Evolutionary conservation across 2,329 filamentous ascomycete species (phyloP).

Genomic region (Coniosporium tulheliwenetii): DNA sequence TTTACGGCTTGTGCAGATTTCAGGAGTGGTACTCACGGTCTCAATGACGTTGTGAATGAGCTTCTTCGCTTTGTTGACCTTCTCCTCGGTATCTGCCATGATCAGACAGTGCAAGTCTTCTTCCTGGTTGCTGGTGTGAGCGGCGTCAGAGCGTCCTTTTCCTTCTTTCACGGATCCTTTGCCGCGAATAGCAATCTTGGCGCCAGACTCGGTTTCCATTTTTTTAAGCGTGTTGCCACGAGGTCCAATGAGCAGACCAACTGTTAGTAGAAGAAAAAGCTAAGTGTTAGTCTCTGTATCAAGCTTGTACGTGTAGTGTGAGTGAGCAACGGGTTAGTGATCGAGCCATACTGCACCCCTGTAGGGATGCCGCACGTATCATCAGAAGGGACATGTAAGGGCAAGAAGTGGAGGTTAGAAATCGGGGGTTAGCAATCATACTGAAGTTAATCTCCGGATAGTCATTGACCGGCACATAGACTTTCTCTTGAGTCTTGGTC

Average conservation of each 20-base stretch:
- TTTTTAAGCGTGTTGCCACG: conserved; percentile 99
- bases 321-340: neutral
- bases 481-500: conserved; percentile 99
- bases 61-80: conserved; percentile 98
- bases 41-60: conserved; percentile 98
- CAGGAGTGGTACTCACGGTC: conserved; percentile 49
- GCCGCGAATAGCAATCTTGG: conserved; percentile 98
- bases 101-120: conserved; percentile 98
- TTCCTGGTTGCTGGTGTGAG: conserved; percentile 99
- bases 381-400: conserved; percentile 8
- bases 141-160: conserved; percentile 95
- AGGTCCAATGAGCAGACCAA: conserved; percentile 98
- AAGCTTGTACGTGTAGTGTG: conserved; percentile 16
- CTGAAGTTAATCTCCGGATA: conserved; percentile 99
- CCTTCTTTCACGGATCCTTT: conserved; percentile 99
- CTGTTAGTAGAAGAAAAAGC: conserved; percentile 69
- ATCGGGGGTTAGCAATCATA: conserved; percentile 98
- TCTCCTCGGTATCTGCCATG: conserved; percentile 99
- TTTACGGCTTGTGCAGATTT: neutral
- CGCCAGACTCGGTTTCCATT: conserved; percentile 94
- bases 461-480: conserved; percentile 99
- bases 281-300: conserved; percentile 72
- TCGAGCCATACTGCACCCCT: neutral
- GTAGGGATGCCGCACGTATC: neutral
- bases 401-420: conserved; percentile 23